Evolutionary conservation across 371 early-diverging fungal species (phyloP), one percentile per base, ranked within the genome.

Genomic region (Mucor velutinosus): DNA sequence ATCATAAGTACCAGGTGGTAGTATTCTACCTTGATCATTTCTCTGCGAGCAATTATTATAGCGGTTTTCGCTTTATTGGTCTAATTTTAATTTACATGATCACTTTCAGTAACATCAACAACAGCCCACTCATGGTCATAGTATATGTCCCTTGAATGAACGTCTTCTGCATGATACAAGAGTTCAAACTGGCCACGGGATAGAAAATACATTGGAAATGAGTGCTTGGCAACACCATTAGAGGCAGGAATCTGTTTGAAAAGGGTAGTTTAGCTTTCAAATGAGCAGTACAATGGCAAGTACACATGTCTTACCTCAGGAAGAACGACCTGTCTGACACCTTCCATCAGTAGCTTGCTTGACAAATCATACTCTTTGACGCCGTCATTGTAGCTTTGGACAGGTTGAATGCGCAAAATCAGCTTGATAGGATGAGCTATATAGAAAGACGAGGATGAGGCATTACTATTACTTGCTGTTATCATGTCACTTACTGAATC

Each of bases 111-210:
- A 21, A 63, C 67, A 51, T 73, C 66, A 49, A 73, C 55, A 47
- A 77, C 72, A 15, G 76, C 72, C 75, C 84, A 77, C 57, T 88
- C 88, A 60, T 86, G 83, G 60, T 88, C 87, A 74, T 86, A 87
- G 63, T 86, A 84, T 8, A 85, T 78, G 10, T 82, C 65, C n/a
- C 86, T 78, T 17, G 84, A 79, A 53, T 82, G 79, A 21, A 89
- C 84, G 73, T 89, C 88, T 68, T 89, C 88, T n/a, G 82, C 86
- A 70, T 89, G 88, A 70, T 87, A 88, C 3, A 88, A 72, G 27
- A 89, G 75, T 70, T 87, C 85, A 72, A 81, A 89, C 59, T 83
- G 82, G 17, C 90, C 90, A 19, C 86, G 76, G 49, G 88, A 86
- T 64, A 87, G 70, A 68, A 89, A 89, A 69, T 85, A 88, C 15